Conservation (phyloP, 768 basidiomycete species). For the Exsudoporus frostii region DNA sequence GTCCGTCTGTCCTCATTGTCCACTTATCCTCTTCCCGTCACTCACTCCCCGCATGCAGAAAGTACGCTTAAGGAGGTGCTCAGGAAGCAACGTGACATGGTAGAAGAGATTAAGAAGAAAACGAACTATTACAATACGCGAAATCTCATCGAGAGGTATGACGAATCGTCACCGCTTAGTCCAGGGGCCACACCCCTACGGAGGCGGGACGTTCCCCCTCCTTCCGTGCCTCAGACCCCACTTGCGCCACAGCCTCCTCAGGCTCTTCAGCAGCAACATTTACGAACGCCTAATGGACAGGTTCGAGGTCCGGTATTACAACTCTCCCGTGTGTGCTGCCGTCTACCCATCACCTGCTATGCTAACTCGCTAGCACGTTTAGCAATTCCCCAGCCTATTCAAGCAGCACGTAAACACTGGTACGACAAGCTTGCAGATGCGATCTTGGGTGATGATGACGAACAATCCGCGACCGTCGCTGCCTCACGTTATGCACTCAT, state of each 20-base stretch:
- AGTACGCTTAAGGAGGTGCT: conserved; percentile 69
- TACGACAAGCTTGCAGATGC: conserved; percentile 87
- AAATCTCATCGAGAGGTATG: conserved; percentile 87
- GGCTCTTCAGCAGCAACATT: conserved; percentile 9
- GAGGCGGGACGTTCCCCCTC: conserved; percentile 34
- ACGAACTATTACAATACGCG: conserved; percentile 94
- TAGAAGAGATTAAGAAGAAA: conserved; percentile 97
- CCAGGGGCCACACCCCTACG: conserved; percentile 39
- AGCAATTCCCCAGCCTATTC: conserved; percentile 41
- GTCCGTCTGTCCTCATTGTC: conserved; percentile 35
- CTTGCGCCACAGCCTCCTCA: conserved; percentile 26
- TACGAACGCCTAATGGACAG: conserved; percentile 24
- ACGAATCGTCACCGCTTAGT: conserved; percentile 47
- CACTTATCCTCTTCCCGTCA: background rate
- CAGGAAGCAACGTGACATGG: conserved; percentile 76
- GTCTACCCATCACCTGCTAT: background rate
- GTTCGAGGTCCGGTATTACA: conserved; percentile 31
- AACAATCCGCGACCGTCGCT: conserved; percentile 34
- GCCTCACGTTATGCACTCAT: conserved; percentile 76
- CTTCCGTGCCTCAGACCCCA: conserved; percentile 32
- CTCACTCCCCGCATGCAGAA: conserved; percentile 46
- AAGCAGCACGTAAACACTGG: conserved; percentile 69
- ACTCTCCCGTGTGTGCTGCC: conserved; percentile 37
- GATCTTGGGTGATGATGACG: conserved; percentile 76
- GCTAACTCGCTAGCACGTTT: conserved; percentile 10